These are phyloP conservation scores for Auxenochlorella protothecoides DNA, from an alignment of 139 green algal genomes.

Conservation along the genomic window DNA sequence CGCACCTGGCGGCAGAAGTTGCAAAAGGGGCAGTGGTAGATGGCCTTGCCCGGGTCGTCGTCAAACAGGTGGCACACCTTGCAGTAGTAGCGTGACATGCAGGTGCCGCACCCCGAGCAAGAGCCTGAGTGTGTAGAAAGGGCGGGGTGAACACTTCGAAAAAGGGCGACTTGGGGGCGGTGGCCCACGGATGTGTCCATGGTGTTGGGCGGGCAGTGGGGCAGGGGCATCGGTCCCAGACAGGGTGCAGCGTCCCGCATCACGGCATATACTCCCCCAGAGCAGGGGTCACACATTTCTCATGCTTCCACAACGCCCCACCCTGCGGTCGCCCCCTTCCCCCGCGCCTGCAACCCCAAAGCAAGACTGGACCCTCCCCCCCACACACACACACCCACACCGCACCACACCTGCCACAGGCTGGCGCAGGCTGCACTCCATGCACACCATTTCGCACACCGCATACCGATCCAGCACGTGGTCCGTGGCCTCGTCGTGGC, in stretches of 20 bases:
- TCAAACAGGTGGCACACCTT: slow-evolving; percentile 94
- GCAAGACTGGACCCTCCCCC: too few relatives aligned
- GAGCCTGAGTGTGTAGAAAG: slow-evolving; percentile 7
- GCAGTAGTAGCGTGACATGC: slow-evolving; percentile 92
- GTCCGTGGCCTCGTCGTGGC: slow-evolving; percentile 81
- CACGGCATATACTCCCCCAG: too few relatives aligned
- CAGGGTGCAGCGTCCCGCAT: too few relatives aligned
- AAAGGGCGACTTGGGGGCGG: too few relatives aligned
- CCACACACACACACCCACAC: neutral
- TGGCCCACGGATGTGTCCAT: neutral
- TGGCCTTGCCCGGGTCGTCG: slow-evolving; percentile 57
- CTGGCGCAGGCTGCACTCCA: slow-evolving; percentile 64
- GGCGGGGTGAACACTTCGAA: too few relatives aligned
- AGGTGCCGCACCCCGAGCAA: slow-evolving; percentile 40
- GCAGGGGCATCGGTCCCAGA: too few relatives aligned
- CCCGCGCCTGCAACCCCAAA: too few relatives aligned
- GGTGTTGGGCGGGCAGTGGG: too few relatives aligned
- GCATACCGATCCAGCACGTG: slow-evolving; percentile 77
- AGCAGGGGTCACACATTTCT: too few relatives aligned
- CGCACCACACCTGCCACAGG: slow-evolving; percentile 36
- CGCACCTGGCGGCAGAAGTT: slow-evolving; percentile 77
- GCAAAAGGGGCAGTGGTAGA: slow-evolving; percentile 99
- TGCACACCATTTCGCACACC: slow-evolving; percentile 70
- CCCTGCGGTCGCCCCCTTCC: too few relatives aligned
- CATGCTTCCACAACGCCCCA: too few relatives aligned